phyloP scores from a whole-genome alignment of 768 basidiomycete species.

The Russula vinacea region DNA sequence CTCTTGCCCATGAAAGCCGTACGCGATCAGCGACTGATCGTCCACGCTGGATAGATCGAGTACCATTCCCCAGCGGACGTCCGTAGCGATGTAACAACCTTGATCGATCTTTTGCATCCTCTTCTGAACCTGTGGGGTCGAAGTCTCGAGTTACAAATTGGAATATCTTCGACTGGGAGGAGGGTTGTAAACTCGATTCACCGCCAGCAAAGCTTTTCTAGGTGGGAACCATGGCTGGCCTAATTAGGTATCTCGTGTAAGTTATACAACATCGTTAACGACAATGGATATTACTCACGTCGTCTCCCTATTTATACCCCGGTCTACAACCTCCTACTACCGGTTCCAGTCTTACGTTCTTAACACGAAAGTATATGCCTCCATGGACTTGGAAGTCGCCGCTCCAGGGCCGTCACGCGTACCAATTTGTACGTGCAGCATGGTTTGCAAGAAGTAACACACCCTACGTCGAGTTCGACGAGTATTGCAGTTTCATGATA shows the following conservation, averaged over 20 bases:
- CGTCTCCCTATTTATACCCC: no score
- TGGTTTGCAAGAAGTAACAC: no score
- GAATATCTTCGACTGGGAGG: neutral
- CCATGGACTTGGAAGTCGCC: neutral
- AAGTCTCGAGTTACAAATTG: neutral
- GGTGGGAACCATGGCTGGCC: neutral
- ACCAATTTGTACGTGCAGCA: no score
- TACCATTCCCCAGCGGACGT: conserved; percentile 28
- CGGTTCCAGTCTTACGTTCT: neutral
- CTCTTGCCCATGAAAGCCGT: conserved; percentile 26
- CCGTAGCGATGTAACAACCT: conserved; percentile 27
- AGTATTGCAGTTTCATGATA: no score
- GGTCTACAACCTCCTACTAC: neutral
- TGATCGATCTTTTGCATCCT: conserved; percentile 19
- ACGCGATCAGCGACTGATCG: conserved; percentile 23
- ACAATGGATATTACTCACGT: no score
- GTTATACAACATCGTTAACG: no score
- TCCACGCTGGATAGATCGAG: conserved; percentile 29
- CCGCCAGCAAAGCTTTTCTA: neutral
- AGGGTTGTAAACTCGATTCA: neutral
- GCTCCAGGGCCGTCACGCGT: no score
- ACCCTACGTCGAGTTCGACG: no score
- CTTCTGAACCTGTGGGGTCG: neutral
- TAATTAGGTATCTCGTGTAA: no score
- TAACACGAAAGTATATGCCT: no score